Conservation (phyloP, 306 rosid species). For the Begonia peltatifolia region DNA sequence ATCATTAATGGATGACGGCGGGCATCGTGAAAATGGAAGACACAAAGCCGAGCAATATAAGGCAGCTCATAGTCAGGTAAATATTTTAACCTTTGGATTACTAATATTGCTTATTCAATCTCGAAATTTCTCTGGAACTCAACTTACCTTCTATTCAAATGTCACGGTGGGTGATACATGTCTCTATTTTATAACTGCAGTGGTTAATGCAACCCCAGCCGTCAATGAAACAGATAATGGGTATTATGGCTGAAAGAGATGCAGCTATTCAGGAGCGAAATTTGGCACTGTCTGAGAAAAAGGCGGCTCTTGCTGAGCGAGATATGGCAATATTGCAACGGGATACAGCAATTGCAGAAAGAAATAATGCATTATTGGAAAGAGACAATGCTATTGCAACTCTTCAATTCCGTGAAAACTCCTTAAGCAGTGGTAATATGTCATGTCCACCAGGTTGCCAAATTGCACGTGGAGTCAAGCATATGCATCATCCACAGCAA, state of each 20-base stretch:
- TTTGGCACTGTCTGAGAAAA: conserved; percentile 85
- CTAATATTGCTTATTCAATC: no score
- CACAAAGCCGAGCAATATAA: conserved; percentile 81
- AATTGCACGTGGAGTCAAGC: conserved; percentile 93
- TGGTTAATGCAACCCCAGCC: conserved; percentile 98
- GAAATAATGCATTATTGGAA: conserved; percentile 68
- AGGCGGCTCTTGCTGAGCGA: conserved; percentile 78
- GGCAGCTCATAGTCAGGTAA: conserved; percentile 90
- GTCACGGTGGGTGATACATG: not conserved
- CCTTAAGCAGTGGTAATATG: conserved; percentile 34
- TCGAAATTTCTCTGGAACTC: no score
- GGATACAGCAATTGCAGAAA: conserved; percentile 79
- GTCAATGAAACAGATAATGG: conserved; percentile 94
- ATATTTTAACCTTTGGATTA: not conserved
- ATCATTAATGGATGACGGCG: conserved; percentile 74
- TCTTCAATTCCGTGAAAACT: conserved; percentile 67
- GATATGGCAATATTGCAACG: conserved; percentile 85
- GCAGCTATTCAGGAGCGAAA: conserved; percentile 86
- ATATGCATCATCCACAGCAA: conserved; percentile 77
- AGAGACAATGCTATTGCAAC: conserved; percentile 84
- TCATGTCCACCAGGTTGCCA: conserved; percentile 97
- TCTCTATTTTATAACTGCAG: conserved; percentile 24
- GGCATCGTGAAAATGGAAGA: conserved; percentile 87
- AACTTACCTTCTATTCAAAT: no score
- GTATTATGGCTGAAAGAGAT: conserved; percentile 85